Evolutionary conservation across 2,329 filamentous ascomycete genomes (phyloP), one percentile per base, ranked within the genome.

Genomic region (Sporothrix humicola): DNA sequence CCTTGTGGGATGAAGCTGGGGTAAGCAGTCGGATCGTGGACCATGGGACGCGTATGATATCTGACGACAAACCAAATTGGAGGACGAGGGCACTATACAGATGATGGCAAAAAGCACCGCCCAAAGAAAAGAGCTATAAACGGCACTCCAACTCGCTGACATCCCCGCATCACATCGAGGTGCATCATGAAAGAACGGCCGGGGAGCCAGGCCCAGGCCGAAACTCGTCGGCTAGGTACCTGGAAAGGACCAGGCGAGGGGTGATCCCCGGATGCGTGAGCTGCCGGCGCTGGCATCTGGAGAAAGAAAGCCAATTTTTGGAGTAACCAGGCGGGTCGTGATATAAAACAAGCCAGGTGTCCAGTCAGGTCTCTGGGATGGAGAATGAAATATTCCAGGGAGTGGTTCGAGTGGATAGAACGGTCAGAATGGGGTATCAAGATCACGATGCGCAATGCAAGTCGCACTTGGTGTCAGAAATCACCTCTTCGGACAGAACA

Each of bases 231-330:
- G 5, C 58, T 20, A 37, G 58, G 15, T n/a, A n/a, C 42, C 58
- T 37, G 58, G 31, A 63, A 63, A 61, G 59, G 26, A 17, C 59
- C n/a, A 37, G 8, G 59, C 42, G 26, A 26, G 54, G 13, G 13
- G 54, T 58, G 54, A n/a, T 10, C 17, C 3, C 37, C 9, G 59
- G 59, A 63, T 37, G 56, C 1, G 13, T 17, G 26, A 59, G 56
- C 56, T 59, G 26, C 56, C 26, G 56, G 26, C 2, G 56, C 56
- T 59, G 56, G 56, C 56, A 59, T 59, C 56, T 59, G 56, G 37
- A 63, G 20, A 63, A 46, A 44, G 31, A 46, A 6, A 56, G 7
- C 13, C 31, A 13, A 12, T 63, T 44, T 63, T 63, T 65, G n/a
- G 61, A 48, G 61, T 7, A 48, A 26, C 56, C 26, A 13, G 13